phyloP scores from a whole-genome alignment of 2,329 filamentous ascomycete species.

The Cladosporium austrohemisphaericum region DNA sequence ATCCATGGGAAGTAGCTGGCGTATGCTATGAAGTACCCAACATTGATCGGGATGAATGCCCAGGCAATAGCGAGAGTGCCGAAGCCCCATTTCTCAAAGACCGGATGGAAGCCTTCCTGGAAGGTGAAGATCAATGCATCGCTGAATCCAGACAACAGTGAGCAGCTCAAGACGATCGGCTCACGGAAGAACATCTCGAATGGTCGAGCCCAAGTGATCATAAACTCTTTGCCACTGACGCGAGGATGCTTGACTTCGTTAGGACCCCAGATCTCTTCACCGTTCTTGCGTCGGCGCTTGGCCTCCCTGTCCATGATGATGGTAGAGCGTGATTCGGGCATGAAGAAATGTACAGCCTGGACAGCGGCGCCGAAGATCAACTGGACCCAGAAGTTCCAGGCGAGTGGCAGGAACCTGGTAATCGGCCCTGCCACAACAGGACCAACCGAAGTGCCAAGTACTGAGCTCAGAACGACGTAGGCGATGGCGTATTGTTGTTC shows the following conservation, averaged over 20 bases:
- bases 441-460: constrained; percentile 36
- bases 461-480: constrained; percentile 63
- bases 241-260: constrained; percentile 66
- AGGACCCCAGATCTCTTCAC: constrained; percentile 72
- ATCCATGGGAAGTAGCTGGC: constrained; percentile 49
- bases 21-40: constrained; percentile 64
- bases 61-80: constrained; percentile 51
- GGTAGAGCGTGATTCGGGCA: constrained; percentile 63
- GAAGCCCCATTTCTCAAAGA: constrained; percentile 62
- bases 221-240: constrained; percentile 39
- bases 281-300: constrained; percentile 65
- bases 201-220: constrained; percentile 57
- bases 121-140: constrained; percentile 77
- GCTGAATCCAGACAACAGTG: constrained; percentile 67
- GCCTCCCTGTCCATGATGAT: constrained; percentile 80
- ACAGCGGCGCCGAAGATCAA: constrained; percentile 76
- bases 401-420: constrained; percentile 57
- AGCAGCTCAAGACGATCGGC: constrained; percentile 68
- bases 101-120: constrained; percentile 65
- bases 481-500: constrained; percentile 78
- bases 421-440: constrained; percentile 34
- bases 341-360: constrained; percentile 79
- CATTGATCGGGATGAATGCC: constrained; percentile 52
- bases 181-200: constrained; percentile 72
- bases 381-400: constrained; percentile 81